Base-by-base conservation (phyloP, 208 protist species). In the Leishmania guyanensis region DNA sequence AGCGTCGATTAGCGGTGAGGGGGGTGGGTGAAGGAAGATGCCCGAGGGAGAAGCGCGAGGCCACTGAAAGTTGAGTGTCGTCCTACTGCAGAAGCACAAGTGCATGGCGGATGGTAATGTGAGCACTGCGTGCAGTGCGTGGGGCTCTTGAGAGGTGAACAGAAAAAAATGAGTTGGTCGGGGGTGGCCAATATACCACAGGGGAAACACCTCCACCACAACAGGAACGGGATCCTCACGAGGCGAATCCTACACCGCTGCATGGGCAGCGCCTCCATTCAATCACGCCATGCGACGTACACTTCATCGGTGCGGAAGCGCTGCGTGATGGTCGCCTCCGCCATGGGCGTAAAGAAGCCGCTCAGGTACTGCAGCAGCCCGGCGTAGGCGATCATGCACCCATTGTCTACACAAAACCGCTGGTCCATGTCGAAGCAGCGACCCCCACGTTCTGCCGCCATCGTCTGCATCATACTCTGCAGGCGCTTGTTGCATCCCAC, bases 381-480 rank as follows among this genome's bases (percentile, higher is more conserved):
- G 5, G 98, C 97, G 80, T 99, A 99, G 5, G 99, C 99, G 84
- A 99, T 99, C 99, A 99, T 99, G 69, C 99, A 99, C 3, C 99
- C 99, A 87, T 99, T 99, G 90, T 99, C 99, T 83, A 99, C 99
- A 81, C 99, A 99, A 91, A 99, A 99, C 9, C 99, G 87, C 43
- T 99, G 94, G 80, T 99, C 98, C 90, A 99, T 99, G 75, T 94
- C 96, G 82, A 95, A 97, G 70, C 96, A 94, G 46, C 82, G 91
- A 26, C 97, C 97, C 17, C 93, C 94, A 54, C 98, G 89, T 84
- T 99, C 91, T 39, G 71, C 78, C 0, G 94, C 95, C 98, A 99
- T 99, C 51, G 85, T 51, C 72, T 88, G 86, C 92, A 99, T 99
- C 98, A 99, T 99, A 73, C 98, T 88, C 84, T 99, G 99, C 60